Evolutionary conservation across 192 early-diverging fungal genomes (phyloP), one percentile per base, ranked within the genome.

Genomic region (Coemansia sp.): DNA sequence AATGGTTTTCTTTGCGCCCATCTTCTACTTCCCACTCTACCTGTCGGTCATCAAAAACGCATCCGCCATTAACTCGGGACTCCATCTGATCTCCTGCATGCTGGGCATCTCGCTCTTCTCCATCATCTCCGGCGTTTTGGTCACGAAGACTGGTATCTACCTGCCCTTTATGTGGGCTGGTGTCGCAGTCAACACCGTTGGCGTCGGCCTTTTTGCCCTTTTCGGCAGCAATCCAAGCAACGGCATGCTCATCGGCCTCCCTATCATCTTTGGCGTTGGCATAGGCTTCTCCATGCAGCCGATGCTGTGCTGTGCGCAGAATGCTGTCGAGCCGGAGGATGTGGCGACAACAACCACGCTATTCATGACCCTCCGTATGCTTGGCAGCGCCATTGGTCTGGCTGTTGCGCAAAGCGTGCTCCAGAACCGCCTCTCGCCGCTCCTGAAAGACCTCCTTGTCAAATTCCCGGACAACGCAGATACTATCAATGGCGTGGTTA

Each of bases 11-110:
- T 67, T 75, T 36, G 33, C 62, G 34, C 64, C 63, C 38, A 65
- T 75, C 28, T 90, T 84, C 60, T 89, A 84, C 64, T 64, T 84
- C 20, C 88, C 90, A 37, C 33, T 89, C 34, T 87, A 83, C 23
- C 88, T 85, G 56, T 84, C 86, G 44, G 77, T 94, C 42, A 86
- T 91, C 56, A 70, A 83, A 23, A 72, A 87, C 48, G 68, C 61
- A 2, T 48, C 56, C 6, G 75, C 75, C 14, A 74, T 75, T 45
- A 50, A 34, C 23, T 64, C 81, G 8, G 80, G 80, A 1, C 45
- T 73, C 25, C 73, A 74, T 47, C 53, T 82, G 22, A 64, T 82
- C 15, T 66, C 80, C 3, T 70, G 59, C 28, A 61, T 83, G 63
- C 52, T 83, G 22, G 61, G 59, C 36, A 62, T 83, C 30, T 68